phyloP scores from a whole-genome alignment of 768 basidiomycete genomes.

The Russula compacta region DNA sequence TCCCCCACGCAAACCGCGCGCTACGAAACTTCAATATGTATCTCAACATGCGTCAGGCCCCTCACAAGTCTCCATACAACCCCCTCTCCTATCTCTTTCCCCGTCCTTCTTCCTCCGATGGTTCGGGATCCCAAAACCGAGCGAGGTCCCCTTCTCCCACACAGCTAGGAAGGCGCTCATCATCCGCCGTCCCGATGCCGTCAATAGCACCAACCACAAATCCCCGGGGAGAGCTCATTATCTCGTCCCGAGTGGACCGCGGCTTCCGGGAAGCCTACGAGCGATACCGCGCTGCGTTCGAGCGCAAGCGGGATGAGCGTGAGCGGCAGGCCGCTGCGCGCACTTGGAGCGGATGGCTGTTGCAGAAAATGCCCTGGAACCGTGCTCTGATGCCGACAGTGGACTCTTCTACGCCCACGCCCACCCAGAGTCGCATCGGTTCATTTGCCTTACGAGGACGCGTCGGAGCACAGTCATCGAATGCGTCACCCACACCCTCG shows the following conservation, averaged over 20 bases:
- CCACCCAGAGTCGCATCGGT: constrained; percentile 12
- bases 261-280: constrained; percentile 87
- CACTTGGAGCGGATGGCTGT: constrained; percentile 28
- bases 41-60: constrained; percentile 82
- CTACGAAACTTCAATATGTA: constrained; percentile 94
- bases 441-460: constrained; percentile 7
- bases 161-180: constrained; percentile 28
- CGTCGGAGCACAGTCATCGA: background rate
- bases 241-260: constrained; percentile 79
- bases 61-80: constrained; percentile 50
- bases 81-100: constrained; percentile 53
- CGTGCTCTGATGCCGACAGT: constrained; percentile 1
- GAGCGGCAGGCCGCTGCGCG: constrained; percentile 32
- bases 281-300: constrained; percentile 81
- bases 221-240: constrained; percentile 94
- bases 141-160: constrained; percentile 33
- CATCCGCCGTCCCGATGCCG: constrained; percentile 44
- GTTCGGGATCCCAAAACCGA: constrained; percentile 29
- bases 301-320: constrained; percentile 61
- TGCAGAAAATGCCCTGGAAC: constrained; percentile 25
- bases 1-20: constrained; percentile 89
- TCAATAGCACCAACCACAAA: constrained; percentile 86
- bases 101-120: constrained; percentile 28
- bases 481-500: constrained; percentile 2
- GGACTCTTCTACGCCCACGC: constrained; percentile 8